A percentile compares a stretch with the other conserved stretches of the same genome.
phyloP scores from a whole-genome alignment of 805 yeast genomes.

The Candida yuanshanica region DNA sequence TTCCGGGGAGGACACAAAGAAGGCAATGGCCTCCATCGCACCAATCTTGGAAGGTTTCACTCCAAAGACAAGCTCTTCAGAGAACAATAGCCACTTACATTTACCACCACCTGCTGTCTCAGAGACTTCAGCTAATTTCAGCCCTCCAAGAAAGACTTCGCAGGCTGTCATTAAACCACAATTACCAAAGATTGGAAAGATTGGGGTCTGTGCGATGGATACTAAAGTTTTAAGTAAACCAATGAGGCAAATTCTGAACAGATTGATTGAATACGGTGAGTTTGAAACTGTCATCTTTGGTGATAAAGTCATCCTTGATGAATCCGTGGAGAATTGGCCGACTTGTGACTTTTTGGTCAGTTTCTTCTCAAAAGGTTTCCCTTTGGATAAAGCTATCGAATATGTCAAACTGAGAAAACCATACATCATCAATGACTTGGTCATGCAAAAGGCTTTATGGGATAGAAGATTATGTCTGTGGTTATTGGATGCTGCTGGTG shows the following conservation, averaged over 20 bases:
- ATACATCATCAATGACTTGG: conserved; percentile 78
- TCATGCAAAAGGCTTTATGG: conserved; percentile 94
- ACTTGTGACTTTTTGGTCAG: conserved; percentile 93
- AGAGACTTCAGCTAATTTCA: conserved; percentile 2
- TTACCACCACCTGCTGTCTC: conserved; percentile 20
- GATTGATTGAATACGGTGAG: conserved; percentile 88
- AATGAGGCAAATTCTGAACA: conserved; percentile 81
- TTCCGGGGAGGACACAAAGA: conserved; percentile 30
- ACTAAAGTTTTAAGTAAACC: conserved; percentile 94
- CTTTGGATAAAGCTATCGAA: conserved; percentile 88
- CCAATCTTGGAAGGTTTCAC: conserved; percentile 70
- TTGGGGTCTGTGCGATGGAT: conserved; percentile 99
- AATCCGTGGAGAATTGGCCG: conserved; percentile 95
- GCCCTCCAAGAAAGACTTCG: conserved; percentile 15
- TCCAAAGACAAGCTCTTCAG: conserved; percentile 61
- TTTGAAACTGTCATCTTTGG: conserved; percentile 96
- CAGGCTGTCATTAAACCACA: conserved; percentile 29
- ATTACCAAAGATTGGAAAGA: conserved; percentile 76
- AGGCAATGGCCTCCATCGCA: conserved; percentile 74
- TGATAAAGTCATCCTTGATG: conserved; percentile 93
- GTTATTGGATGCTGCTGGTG: conserved; percentile 72
- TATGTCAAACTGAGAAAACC: conserved; percentile 90
- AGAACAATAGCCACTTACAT: conserved; percentile 28
- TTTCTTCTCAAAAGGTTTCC: conserved; percentile 95
- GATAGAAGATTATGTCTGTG: conserved; percentile 86